Percentiles rank a stretch among this genome's conserved stretches.
Evolutionary conservation across 116 monocot species (phyloP).

Genomic region (Papilionanthe hybrid): DNA sequence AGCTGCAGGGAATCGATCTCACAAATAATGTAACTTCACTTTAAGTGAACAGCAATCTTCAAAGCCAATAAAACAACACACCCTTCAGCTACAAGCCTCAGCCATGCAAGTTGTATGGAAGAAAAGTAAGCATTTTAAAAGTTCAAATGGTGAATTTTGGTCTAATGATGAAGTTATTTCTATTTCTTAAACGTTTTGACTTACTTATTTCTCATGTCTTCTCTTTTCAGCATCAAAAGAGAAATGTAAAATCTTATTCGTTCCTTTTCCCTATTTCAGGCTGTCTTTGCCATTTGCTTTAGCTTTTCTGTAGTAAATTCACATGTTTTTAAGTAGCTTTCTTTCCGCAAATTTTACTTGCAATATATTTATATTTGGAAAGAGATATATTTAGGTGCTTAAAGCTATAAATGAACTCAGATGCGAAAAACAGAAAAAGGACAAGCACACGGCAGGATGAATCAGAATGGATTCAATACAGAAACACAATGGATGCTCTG

Average conservation of each 20-base stretch:
- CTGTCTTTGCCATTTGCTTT: not conserved
- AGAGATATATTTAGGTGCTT: not conserved
- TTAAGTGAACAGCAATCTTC: too few relatives aligned
- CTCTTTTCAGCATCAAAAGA: not conserved
- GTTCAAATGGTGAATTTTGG: not conserved
- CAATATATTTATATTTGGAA: not conserved
- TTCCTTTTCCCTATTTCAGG: not conserved
- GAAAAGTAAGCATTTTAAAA: not conserved
- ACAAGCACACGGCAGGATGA: constrained; percentile 78
- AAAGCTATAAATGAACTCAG: constrained; percentile 19
- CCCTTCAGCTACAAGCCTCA: too few relatives aligned
- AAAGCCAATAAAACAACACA: too few relatives aligned
- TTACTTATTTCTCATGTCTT: not conserved
- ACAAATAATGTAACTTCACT: too few relatives aligned
- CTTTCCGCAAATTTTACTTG: not conserved
- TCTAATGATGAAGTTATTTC: not conserved
- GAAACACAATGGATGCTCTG: constrained; percentile 42
- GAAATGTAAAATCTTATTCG: not conserved
- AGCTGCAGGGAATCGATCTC: too few relatives aligned
- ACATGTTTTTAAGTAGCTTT: not conserved
- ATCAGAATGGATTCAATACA: constrained; percentile 81
- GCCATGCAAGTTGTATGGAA: not conserved
- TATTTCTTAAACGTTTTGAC: not conserved
- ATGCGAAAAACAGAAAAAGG: constrained; percentile 66
- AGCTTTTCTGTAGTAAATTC: not conserved